Conservation (phyloP, 129 eudicot species). For the Lonicera japonica region DNA sequence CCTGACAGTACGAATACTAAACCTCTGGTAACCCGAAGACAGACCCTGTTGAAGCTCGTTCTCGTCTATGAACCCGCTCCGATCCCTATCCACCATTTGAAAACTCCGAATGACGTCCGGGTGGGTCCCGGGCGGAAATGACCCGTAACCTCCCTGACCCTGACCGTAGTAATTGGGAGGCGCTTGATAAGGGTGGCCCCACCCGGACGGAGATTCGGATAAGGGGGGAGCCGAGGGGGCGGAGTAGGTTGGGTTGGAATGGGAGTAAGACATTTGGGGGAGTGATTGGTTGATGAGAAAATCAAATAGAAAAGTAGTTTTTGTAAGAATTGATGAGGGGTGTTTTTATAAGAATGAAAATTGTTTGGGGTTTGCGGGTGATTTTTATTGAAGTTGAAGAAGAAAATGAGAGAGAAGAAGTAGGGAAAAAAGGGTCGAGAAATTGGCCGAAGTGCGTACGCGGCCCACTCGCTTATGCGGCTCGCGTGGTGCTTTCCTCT, state of each 20-base stretch:
- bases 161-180: constrained; percentile 21
- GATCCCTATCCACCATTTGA: constrained; percentile 75
- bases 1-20: constrained; percentile 60
- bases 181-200: constrained; percentile 40
- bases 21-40: constrained; percentile 40
- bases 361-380: not conserved
- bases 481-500: not conserved
- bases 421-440: not conserved
- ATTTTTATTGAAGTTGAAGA: constrained; percentile 6
- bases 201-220: constrained; percentile 32
- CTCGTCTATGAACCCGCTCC: constrained; percentile 80
- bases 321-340: not conserved
- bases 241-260: constrained; percentile 15
- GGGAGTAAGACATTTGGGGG: constrained; percentile 22
- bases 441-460: not conserved
- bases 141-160: constrained; percentile 21
- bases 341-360: not conserved
- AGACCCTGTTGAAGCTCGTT: constrained; percentile 71
- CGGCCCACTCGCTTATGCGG: not conserved
- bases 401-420: not conserved
- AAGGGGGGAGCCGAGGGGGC: constrained; percentile 58
- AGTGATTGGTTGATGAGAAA: constrained; percentile 5
- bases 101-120: constrained; percentile 82
- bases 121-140: constrained; percentile 72
- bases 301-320: not conserved